Evolutionary conservation across 257 asterid species (phyloP).

Genomic region (Nicotiana tomentosiformis): DNA sequence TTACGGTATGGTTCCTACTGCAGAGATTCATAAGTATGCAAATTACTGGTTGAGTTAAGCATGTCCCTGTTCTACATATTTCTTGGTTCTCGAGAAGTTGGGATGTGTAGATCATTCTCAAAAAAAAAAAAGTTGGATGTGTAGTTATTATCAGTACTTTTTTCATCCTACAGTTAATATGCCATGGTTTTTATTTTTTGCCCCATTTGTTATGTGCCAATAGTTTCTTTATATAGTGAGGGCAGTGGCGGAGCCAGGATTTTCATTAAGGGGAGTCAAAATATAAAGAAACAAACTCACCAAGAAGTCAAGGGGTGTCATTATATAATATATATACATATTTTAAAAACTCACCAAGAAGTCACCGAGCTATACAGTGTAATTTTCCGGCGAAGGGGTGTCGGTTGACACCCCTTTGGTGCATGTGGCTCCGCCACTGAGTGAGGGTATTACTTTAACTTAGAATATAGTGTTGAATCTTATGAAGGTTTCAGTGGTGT

Average conservation of each 20-base stretch:
- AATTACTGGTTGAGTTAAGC: not conserved
- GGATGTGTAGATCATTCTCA: not conserved
- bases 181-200: not conserved
- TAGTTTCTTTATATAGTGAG: not conserved
- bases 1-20: conserved; percentile 36
- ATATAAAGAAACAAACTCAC: too few relatives aligned
- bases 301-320: too few relatives aligned
- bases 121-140: not conserved
- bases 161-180: not conserved
- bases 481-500: not conserved
- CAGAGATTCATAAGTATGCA: not conserved
- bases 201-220: not conserved
- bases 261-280: too few relatives aligned
- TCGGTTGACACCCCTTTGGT: too few relatives aligned
- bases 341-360: too few relatives aligned
- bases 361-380: too few relatives aligned
- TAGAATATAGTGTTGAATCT: not conserved
- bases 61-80: not conserved
- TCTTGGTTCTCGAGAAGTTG: not conserved
- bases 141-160: not conserved
- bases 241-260: too few relatives aligned
- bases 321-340: too few relatives aligned
- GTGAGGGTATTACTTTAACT: not conserved
- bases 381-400: too few relatives aligned
- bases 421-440: too few relatives aligned